Evolutionary conservation across 2,329 filamentous ascomycete species (phyloP).

Genomic region (Fusarium pilosicola): DNA sequence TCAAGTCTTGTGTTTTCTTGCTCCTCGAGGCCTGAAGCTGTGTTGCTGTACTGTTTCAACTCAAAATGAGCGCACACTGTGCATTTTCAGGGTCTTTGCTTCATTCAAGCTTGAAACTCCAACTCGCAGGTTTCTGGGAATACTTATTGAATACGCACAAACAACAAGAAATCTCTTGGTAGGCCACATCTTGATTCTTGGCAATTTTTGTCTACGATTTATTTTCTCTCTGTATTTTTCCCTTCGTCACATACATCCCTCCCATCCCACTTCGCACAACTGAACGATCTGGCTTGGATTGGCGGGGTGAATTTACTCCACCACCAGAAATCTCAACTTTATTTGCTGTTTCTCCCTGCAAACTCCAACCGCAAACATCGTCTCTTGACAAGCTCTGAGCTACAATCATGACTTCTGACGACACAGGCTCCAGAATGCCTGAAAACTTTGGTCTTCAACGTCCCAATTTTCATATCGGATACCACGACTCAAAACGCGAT

Average conservation of each 20-base stretch:
- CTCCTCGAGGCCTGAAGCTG: not conserved
- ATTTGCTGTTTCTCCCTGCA: not conserved
- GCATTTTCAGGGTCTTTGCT: constrained; percentile 33
- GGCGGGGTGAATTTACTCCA: constrained; percentile 45
- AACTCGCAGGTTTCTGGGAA: not conserved
- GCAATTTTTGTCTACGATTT: not conserved
- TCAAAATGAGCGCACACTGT: constrained; percentile 29
- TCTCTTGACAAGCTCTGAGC: not conserved
- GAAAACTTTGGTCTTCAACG: constrained; percentile 46
- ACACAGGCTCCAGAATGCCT: constrained; percentile 34
- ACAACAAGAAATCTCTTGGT: not conserved
- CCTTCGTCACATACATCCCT: not conserved
- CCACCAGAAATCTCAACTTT: constrained; percentile 43
- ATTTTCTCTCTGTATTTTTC: not conserved
- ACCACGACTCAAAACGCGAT: constrained; percentile 74
- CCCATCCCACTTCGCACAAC: constrained; percentile 28
- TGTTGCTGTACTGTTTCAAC: not conserved
- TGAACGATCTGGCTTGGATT: constrained; percentile 18
- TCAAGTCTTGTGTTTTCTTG: too few species aligned
- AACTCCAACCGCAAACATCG: constrained; percentile 7
- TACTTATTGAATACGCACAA: not conserved
- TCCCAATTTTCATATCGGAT: constrained; percentile 73
- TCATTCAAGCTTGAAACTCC: not conserved
- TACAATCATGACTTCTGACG: constrained; percentile 40
- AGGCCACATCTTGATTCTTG: too few species aligned